Evolutionary conservation across 345 rosid species (phyloP).

Genomic region (Pistacia atlantica): DNA sequence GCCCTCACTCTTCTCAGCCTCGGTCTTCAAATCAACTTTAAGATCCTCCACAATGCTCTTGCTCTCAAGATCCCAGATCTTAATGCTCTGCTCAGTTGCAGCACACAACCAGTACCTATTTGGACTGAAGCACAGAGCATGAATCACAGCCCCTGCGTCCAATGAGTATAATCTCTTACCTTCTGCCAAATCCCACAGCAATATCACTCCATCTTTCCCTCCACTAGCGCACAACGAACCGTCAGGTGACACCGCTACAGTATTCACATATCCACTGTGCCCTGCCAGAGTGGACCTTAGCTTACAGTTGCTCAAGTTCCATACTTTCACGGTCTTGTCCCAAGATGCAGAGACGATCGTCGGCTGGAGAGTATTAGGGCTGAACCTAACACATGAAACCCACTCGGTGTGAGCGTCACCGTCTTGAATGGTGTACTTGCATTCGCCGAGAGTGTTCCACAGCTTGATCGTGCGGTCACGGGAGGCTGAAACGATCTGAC

Average conservation of each 20-base stretch:
- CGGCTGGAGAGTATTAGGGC: constrained; percentile 77
- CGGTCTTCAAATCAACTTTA: constrained; percentile 95
- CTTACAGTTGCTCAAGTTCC: constrained; percentile 96
- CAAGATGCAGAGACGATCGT: constrained; percentile 95
- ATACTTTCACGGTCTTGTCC: constrained; percentile 86
- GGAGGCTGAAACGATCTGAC: constrained; percentile 97
- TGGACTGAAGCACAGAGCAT: constrained; percentile 91
- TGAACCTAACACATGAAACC: constrained; percentile 95
- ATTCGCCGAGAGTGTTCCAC: constrained; percentile 96
- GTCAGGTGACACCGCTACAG: constrained; percentile 94
- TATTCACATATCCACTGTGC: constrained; percentile 81
- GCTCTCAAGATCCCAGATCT: constrained; percentile 99
- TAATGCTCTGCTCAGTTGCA: constrained; percentile 88
- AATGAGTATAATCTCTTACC: constrained; percentile 90
- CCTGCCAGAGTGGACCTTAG: constrained; percentile 71
- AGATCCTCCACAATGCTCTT: constrained; percentile 92
- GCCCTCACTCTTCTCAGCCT: constrained; percentile 83
- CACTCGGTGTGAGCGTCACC: constrained; percentile 84
- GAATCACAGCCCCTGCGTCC: constrained; percentile 77
- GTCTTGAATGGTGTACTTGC: constrained; percentile 95
- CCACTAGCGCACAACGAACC: constrained; percentile 95
- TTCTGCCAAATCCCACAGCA: constrained; percentile 97
- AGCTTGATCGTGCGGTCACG: constrained; percentile 93
- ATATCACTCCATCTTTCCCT: constrained; percentile 87
- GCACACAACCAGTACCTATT: constrained; percentile 99